phyloP scores from a whole-genome alignment of 306 rosid species.

The Cucurbita maxima region DNA sequence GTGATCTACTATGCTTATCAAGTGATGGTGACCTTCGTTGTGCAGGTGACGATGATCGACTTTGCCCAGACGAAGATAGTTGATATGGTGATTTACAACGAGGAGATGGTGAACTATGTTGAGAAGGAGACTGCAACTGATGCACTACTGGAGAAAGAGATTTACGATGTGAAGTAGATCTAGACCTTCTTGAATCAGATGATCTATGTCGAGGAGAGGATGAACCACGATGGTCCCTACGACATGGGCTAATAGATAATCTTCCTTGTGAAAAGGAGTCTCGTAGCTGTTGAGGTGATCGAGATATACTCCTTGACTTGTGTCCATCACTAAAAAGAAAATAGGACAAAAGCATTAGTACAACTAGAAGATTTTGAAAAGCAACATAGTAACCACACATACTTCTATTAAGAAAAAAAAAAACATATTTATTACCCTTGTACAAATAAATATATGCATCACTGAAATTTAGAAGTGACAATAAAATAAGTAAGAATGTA shows the following conservation, averaged over 20 bases:
- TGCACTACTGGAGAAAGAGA: conserved; percentile 27
- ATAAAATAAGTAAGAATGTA: background rate
- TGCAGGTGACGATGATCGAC: conserved; percentile 1
- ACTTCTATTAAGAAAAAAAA: background rate
- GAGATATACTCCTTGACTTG: conserved; percentile 45
- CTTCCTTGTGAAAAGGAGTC: conserved; percentile 42
- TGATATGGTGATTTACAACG: conserved; percentile 28
- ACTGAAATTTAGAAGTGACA: background rate
- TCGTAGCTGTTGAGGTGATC: conserved; percentile 38
- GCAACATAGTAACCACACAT: background rate
- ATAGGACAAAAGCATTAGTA: background rate
- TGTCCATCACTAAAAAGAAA: conserved; percentile 23
- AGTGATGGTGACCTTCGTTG: conserved; percentile 24
- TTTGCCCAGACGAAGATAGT: conserved; percentile 26
- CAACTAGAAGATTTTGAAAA: background rate
- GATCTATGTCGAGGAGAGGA: conserved; percentile 18
- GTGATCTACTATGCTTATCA: conserved; percentile 35
- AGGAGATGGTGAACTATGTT: conserved; percentile 20
- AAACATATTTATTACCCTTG: background rate
- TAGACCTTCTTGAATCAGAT: conserved; percentile 5
- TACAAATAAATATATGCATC: background rate
- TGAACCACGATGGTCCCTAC: conserved; percentile 16
- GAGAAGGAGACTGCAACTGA: conserved; percentile 13
- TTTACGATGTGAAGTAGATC: conserved; percentile 18
- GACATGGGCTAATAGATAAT: conserved; percentile 9